These are phyloP conservation scores for Centella asiatica DNA, from an alignment of 129 eudicot genomes.

Conservation along the genomic window DNA sequence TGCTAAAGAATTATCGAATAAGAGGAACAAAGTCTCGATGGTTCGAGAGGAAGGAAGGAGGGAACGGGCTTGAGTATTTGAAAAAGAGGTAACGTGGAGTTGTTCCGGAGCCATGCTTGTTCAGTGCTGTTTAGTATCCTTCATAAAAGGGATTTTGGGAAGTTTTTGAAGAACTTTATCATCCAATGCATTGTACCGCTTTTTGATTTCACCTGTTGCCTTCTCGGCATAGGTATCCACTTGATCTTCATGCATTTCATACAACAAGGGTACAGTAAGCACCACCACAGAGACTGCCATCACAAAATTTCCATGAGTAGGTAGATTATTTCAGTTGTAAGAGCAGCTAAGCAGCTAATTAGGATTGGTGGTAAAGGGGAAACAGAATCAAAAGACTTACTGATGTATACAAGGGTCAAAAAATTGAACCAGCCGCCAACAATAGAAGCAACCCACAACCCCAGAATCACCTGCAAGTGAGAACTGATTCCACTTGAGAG, in stretches of 20 bases:
- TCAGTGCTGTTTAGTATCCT: conserved; percentile 45
- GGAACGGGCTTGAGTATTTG: neutral
- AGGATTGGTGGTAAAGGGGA: neutral
- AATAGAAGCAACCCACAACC: conserved; percentile 55
- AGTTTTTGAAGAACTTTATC: conserved; percentile 50
- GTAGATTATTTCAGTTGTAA: neutral
- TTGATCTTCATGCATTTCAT: conserved; percentile 62
- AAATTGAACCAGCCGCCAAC: conserved; percentile 76
- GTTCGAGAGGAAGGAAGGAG: neutral
- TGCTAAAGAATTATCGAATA: neutral
- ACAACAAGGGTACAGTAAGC: conserved; percentile 58
- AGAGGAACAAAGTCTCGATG: neutral
- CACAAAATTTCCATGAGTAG: conserved; percentile 7
- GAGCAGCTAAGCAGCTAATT: neutral
- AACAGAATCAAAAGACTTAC: conserved; percentile 30
- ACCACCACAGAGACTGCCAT: conserved; percentile 48
- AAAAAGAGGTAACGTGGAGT: neutral
- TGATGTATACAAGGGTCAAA: conserved; percentile 63
- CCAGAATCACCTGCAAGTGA: conserved; percentile 48
- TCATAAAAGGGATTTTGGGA: conserved; percentile 48
- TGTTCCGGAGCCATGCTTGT: neutral
- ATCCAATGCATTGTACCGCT: conserved; percentile 35
- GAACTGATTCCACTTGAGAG: neutral
- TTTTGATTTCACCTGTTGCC: conserved; percentile 46
- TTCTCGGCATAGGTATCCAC: conserved; percentile 60